Base-by-base conservation (phyloP, 2,329 filamentous ascomycete species). In the Calycina herbarum region DNA sequence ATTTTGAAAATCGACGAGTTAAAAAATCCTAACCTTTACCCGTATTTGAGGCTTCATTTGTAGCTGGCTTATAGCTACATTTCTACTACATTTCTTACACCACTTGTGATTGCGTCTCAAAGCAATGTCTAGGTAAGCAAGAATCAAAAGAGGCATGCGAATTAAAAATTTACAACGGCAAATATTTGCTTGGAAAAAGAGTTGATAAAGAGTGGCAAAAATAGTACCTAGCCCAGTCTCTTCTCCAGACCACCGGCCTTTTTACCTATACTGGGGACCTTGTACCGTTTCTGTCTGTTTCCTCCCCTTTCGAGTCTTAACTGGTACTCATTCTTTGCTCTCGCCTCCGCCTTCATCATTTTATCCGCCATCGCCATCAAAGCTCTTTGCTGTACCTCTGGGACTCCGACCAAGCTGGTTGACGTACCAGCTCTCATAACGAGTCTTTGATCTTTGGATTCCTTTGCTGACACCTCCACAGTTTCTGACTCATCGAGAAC, bases 201-300 rank as follows among this genome's bases (percentile, higher is more conserved):
- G 7, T 13, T 38, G 35, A 38, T 38, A 38, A 38, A 13, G 4
- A 11, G 10, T 38, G 13, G 1, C 10, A 38, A 38, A 38, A 13
- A 15, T 13, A 4, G 35, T 8, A 38, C 35, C n/a, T 57, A 63
- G 20, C 60, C 64, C 2, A 57, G 7, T 33, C 69, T 63, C 63
- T 72, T 73, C 61, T 73, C 71, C 57, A 73, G 64, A 6, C 72
- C 72, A 17, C 72, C 72, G 10, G 64, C 61, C 59, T 73, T 73
- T 64, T 72, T 72, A 42, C 69, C 70, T 0, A 70, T 69, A 29
- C 60, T 63, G 24, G 54, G 59, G 13, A 71, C 71, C 62, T 68
- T 70, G 35, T 67, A 75, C 17, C 63, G 66, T 64, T 74, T 75
- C 66, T 75, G 73, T 64, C 65, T 68, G 63, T 74, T 74, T 13